phyloP scores from a whole-genome alignment of 768 basidiomycete genomes.

The Kondoa subrosea region DNA sequence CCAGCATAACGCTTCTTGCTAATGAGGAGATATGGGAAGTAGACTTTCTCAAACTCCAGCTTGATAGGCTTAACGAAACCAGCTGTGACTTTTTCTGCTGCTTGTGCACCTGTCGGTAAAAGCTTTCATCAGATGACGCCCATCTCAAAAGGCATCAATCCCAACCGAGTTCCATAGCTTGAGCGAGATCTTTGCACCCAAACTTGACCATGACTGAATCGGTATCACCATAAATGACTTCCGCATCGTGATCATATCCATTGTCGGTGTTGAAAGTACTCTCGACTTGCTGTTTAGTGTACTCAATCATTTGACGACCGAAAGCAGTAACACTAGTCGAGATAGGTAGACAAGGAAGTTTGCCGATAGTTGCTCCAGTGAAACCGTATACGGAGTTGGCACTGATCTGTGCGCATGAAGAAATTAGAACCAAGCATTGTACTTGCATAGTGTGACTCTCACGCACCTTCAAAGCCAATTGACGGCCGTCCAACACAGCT shows the following conservation, averaged over 20 bases:
- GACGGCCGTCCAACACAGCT: conserved; percentile 90
- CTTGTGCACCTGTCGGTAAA: conserved; percentile 61
- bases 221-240: conserved; percentile 95
- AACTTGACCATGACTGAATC: conserved; percentile 99
- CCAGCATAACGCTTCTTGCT: conserved; percentile 98
- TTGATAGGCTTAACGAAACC: conserved; percentile 94
- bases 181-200: conserved; percentile 66
- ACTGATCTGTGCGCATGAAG: conserved; percentile 58
- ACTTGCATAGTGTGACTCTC: not conserved
- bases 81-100: conserved; percentile 71
- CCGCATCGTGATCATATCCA: conserved; percentile 67
- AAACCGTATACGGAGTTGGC: conserved; percentile 99
- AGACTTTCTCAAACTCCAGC: conserved; percentile 97
- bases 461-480: conserved; percentile 76
- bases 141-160: not conserved
- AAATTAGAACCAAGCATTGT: not conserved
- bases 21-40: conserved; percentile 93
- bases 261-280: conserved; percentile 8
- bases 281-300: conserved; percentile 57
- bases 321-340: conserved; percentile 91
- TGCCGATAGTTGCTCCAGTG: conserved; percentile 92
- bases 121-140: not conserved
- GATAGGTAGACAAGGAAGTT: conserved; percentile 84
- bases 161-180: conserved; percentile 78
- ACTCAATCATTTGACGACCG: conserved; percentile 97